phyloP scores from a whole-genome alignment of 768 basidiomycete species.

The Serendipita sp. region DNA sequence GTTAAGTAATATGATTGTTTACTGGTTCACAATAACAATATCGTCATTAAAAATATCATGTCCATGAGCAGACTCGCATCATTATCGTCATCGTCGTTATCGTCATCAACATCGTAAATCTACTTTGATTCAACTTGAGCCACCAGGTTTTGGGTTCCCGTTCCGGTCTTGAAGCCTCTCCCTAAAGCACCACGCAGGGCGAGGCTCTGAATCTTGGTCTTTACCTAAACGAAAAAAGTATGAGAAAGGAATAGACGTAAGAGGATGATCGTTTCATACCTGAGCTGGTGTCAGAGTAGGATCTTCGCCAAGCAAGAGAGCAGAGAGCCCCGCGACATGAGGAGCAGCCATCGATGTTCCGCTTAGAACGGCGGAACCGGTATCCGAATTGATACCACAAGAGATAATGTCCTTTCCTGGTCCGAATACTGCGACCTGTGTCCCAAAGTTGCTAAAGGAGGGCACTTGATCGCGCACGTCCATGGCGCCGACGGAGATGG shows the following conservation, averaged over 20 bases:
- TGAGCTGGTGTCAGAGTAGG: slow-evolving; percentile 1
- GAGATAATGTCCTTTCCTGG: neutral
- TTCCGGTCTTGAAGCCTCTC: neutral
- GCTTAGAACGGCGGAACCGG: neutral
- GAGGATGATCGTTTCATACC: no score
- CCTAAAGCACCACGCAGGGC: neutral
- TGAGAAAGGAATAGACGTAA: no score
- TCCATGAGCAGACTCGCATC: no score
- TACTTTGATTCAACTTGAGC: neutral
- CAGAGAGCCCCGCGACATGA: slow-evolving; percentile 1
- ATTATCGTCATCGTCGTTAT: no score
- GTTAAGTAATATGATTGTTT: no score
- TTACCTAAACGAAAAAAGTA: neutral
- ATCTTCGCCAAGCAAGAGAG: neutral
- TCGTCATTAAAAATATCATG: no score
- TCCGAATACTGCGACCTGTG: slow-evolving; percentile 1
- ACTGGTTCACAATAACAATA: no score
- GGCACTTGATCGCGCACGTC: neutral
- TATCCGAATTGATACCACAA: neutral
- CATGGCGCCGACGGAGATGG: slow-evolving; percentile 7
- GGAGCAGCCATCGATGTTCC: slow-evolving; percentile 7
- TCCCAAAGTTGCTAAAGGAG: neutral
- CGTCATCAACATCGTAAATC: no score
- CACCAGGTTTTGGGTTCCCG: neutral
- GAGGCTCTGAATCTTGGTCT: slow-evolving; percentile 4